phyloP scores from a whole-genome alignment of 208 protist genomes.

The Wallacemonas collosoma region DNA sequence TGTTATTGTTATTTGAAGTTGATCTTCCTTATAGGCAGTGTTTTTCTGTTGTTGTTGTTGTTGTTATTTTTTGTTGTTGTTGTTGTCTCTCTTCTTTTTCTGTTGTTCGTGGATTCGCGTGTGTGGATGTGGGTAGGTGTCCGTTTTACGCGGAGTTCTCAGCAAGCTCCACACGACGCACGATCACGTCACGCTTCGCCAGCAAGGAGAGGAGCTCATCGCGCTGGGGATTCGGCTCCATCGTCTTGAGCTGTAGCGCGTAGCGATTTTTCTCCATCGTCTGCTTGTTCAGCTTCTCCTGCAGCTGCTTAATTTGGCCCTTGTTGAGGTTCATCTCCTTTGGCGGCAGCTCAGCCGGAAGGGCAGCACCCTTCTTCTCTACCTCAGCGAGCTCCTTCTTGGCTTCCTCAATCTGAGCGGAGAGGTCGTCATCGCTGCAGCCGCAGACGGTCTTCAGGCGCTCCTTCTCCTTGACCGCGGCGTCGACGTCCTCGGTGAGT shows the following conservation, averaged over 20 bases:
- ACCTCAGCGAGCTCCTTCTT: conserved; percentile 49
- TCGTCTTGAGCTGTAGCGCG: conserved; percentile 78
- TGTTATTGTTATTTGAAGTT: neutral
- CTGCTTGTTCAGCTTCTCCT: conserved; percentile 83
- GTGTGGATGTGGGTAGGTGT: neutral
- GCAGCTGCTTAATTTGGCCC: conserved; percentile 68
- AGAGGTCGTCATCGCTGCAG: conserved; percentile 67
- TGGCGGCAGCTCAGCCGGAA: conserved; percentile 14
- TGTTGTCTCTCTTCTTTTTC: conserved; percentile 15
- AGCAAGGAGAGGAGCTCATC: conserved; percentile 61
- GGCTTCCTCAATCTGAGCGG: conserved; percentile 46
- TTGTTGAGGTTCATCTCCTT: conserved; percentile 53
- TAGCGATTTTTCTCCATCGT: conserved; percentile 71
- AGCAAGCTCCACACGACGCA: conserved; percentile 40
- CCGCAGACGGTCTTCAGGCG: conserved; percentile 64
- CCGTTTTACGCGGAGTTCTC: conserved; percentile 12
- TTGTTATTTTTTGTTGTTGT: neutral
- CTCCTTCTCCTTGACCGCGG: conserved; percentile 63
- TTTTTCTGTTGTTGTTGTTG: neutral
- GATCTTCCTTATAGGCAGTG: neutral
- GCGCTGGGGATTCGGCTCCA: conserved; percentile 52
- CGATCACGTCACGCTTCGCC: conserved; percentile 54
- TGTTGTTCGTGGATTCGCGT: neutral
- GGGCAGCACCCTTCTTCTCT: conserved; percentile 28
- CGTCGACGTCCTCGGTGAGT: conserved; percentile 58